phyloP scores from a whole-genome alignment of 176 grass and related monocot genomes.

The Carex kokanica region DNA sequence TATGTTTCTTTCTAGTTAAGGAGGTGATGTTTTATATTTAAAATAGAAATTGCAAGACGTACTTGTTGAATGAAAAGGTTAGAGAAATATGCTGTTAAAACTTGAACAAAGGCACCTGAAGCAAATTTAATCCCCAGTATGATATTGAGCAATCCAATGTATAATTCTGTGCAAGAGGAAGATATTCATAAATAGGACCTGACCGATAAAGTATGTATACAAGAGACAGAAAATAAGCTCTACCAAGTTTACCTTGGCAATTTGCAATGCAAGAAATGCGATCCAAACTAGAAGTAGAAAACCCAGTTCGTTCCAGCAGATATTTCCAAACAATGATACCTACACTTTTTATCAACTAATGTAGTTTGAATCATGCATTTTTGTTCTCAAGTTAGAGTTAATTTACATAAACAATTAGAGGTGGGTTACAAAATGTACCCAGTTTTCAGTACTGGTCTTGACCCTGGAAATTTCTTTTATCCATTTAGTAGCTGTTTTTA shows the following conservation, averaged over 20 bases:
- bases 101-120: constrained; percentile 44
- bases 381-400: background rate
- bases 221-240: background rate
- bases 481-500: background rate
- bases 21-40: background rate
- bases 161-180: constrained; percentile 43
- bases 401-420: background rate
- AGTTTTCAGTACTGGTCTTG: background rate
- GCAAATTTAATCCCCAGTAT: constrained; percentile 68
- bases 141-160: constrained; percentile 45
- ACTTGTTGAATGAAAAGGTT: background rate
- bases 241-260: constrained; percentile 47
- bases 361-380: background rate
- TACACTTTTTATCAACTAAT: constrained; percentile 19
- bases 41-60: background rate
- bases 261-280: constrained; percentile 64
- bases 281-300: constrained; percentile 66
- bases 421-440: background rate
- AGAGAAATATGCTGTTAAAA: background rate
- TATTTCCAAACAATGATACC: constrained; percentile 55
- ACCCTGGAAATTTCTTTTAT: background rate
- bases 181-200: background rate
- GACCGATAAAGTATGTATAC: background rate
- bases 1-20: background rate
- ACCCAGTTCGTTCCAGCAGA: constrained; percentile 69